Base-by-base conservation (phyloP, 169 alveolate genomes). In the Ichthyophthirius multifiliis region DNA sequence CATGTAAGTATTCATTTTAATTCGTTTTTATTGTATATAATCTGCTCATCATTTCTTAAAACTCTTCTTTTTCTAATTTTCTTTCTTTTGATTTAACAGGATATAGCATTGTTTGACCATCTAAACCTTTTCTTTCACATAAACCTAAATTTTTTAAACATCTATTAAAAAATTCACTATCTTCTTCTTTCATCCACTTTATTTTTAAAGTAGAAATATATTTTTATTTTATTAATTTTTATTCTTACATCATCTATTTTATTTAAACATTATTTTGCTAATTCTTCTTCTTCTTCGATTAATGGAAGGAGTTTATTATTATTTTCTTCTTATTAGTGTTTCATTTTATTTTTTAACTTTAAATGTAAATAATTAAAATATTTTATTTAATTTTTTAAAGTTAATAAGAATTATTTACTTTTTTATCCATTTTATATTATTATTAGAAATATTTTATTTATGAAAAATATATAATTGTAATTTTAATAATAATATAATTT, bases 121-220 rank as follows among this genome's bases (percentile, higher is more conserved):
- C 86, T 41, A 81, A 55, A n/a, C 86, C 86, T 73, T 62, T 73
- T 62, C 65, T 81, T 62, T 81, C 86, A 32, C 82, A 71, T 31
- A 81, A 73, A 1, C 86, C 86, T 43, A 81, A 62, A 35, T 47
- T 71, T 30, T 55, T 62, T 74, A 81, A 74, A 39, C 65, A 64
- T 63, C 41, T 81, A 32, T 81, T 81, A 12, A 81, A 43, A 71
- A 71, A 71, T 27, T 81, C 86, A 10, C 35, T 46, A 64, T 81
- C 86, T 55, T 65, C 71, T 43, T 67, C 41, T 2, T 32, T 43
- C 55, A 71, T 37, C 86, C 86, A 81, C 86, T 81, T 27, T 30
- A 16, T 48, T 15, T 27, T 46, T 20, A 30, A 27, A 55, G 1
- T 15, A 20, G 23, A 5, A 55, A 2, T 23, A 0, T 10, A 20